These are phyloP conservation scores for Phytophthora pinifolia DNA, from an alignment of 352 stramenopile genomes.

Conservation along the genomic window DNA sequence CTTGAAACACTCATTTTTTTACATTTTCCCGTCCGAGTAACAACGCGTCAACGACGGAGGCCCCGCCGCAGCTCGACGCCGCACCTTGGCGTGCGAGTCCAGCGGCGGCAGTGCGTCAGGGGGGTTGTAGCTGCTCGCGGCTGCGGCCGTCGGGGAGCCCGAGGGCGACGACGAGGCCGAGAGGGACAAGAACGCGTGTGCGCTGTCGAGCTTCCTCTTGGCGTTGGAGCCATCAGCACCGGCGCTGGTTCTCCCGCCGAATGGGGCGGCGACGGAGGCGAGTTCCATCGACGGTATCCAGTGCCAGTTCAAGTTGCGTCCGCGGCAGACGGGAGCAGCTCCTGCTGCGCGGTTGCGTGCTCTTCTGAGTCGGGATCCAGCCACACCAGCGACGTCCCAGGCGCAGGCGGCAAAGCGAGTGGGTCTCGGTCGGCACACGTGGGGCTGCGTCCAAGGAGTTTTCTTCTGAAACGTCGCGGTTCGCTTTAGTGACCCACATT, in stretches of 20 bases:
- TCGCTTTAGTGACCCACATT: slow-evolving; percentile 21
- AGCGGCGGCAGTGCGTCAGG: slow-evolving; percentile 33
- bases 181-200: slow-evolving; percentile 22
- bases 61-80: slow-evolving; percentile 39
- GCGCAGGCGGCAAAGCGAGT: slow-evolving; percentile 18
- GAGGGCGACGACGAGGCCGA: slow-evolving; percentile 21
- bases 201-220: slow-evolving; percentile 68
- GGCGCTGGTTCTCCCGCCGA: slow-evolving; percentile 16
- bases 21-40: slow-evolving; percentile 78
- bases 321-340: slow-evolving; percentile 9
- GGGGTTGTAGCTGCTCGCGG: slow-evolving; percentile 25
- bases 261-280: slow-evolving; percentile 12
- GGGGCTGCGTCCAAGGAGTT: slow-evolving; percentile 23
- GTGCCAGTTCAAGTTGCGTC: slow-evolving; percentile 11
- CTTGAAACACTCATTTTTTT: no score
- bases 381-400: slow-evolving; percentile 10
- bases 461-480: slow-evolving; percentile 27
- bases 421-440: slow-evolving; percentile 6
- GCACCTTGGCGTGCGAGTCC: slow-evolving; percentile 56
- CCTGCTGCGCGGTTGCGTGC: not conserved
- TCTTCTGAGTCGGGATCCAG: slow-evolving; percentile 22
- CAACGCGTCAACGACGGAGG: slow-evolving; percentile 50
- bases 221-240: slow-evolving; percentile 45
- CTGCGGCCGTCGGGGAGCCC: slow-evolving; percentile 12
- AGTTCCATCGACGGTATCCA: slow-evolving; percentile 41